Evolutionary conservation across 257 asterid species (phyloP).

Genomic region (Parsonsia alboflavescens): DNA sequence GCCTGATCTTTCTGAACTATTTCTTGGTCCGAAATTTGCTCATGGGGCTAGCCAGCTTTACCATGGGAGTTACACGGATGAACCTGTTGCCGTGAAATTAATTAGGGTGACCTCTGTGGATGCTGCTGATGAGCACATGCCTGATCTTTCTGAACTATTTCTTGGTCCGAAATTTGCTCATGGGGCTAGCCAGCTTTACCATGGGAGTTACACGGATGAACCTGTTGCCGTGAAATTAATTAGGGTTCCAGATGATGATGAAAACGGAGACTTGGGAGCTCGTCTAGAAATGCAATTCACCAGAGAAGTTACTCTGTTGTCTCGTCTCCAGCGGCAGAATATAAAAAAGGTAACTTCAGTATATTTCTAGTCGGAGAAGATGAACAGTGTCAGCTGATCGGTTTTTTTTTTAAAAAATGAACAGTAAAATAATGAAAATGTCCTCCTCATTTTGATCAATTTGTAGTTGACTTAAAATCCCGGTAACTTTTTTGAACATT

Average conservation of each 20-base stretch:
- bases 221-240: constrained; percentile 87
- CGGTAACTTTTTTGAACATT: too few species aligned
- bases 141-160: constrained; percentile 80
- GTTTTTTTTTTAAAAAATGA: too few species aligned
- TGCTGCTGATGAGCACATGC: constrained; percentile 54
- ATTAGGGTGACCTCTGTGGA: constrained; percentile 55
- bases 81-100: too few species aligned
- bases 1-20: constrained; percentile 81
- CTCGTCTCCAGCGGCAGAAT: constrained; percentile 63
- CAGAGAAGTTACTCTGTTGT: constrained; percentile 53
- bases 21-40: constrained; percentile 73
- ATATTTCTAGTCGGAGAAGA: too few species aligned
- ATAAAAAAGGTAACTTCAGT: constrained; percentile 61
- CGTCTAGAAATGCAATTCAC: constrained; percentile 53
- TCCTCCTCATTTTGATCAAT: too few species aligned
- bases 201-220: constrained; percentile 76
- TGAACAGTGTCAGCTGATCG: too few species aligned
- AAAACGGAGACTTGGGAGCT: constrained; percentile 32
- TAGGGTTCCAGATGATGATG: constrained; percentile 59
- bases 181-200: constrained; percentile 69
- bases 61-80: too few species aligned
- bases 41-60: too few species aligned
- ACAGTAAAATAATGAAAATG: too few species aligned
- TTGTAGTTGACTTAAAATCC: too few species aligned
- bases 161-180: constrained; percentile 77